Evolutionary conservation across 2,329 filamentous ascomycete genomes (phyloP), one percentile per base, ranked within the genome.

Genomic region (Nannizziopsis arthrosporioides): DNA sequence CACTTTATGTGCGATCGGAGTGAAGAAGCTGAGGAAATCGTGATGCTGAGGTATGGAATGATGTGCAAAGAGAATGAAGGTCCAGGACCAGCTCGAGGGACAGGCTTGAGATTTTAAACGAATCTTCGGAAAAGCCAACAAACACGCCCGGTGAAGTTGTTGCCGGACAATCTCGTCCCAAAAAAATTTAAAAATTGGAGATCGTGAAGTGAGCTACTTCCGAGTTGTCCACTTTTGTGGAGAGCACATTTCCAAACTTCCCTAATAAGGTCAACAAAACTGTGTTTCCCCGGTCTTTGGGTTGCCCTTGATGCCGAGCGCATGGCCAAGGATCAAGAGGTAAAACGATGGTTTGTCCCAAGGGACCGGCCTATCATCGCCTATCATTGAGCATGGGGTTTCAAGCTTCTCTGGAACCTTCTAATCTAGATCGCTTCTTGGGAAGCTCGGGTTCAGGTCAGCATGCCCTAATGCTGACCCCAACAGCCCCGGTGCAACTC

Each of bases 111-210:
- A 32, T 43, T 43, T 38, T 43, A 48, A 43, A 42, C 39, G 32
- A 17, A 31, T 3, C 17, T 14, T 19, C 10, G 30, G 37, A 32
- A n/a, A 34, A 36, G n/a, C 44, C 7, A 42, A 32, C 38, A 47
- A 36, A 37, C 38, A 35, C 45, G 15, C 7, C 45, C 45, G 36
- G 38, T 42, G 38, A 41, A 34, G 45, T 37, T 37, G 38, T 47
- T 31, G 42, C 45, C 31, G 38, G 46, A 39, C 46, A 48, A 8
- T 48, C 40, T 34, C 34, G 22, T 38, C 31, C 31, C 11, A 7
- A 31, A 44, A 48, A 48, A 48, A 43, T 39, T 35, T 32, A 48
- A 48, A 48, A 48, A 44, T 32, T 48, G 46, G 46, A 48, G 46
- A 43, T 48, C 40, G 10, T 43, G 45, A 14, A 41, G n/a, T 42